Evolutionary conservation across 176 grass and related monocot species (phyloP), one percentile per base, ranked within the genome.

Genomic region (Triticum dicoccoides): DNA sequence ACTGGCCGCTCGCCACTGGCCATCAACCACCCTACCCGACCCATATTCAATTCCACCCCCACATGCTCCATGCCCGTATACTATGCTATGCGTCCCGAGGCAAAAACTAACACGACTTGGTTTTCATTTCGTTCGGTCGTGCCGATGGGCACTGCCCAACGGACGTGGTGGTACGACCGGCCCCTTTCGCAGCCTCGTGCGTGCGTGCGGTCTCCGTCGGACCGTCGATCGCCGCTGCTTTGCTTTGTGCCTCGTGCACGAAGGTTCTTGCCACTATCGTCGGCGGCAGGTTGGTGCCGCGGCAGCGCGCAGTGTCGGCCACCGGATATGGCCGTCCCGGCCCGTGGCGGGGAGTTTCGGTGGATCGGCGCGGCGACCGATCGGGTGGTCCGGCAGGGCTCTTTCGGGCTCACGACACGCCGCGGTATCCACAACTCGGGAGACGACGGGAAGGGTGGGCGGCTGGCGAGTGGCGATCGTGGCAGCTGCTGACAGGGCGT

Each of bases 11-110:
- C 54, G 54, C 65, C 69, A 12, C 69, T 15, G 71, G 24, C 74
- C 78, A 27, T 49, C 89, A 86, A 85, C 90, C 13, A 78, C 82
- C 90, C 71, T 82, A 82, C 78, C 74, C 63, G 41, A 91, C 24
- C 13, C 20, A 62, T 85, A 88, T 91, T 78, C 90, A 86, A 91
- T 91, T 85, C 90, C 90, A 63, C 35, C 49, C 44, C 56, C 90
- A 85, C 89, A 88, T 91, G 89, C n/a, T 69, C 69, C 82, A 84
- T 81, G 4, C 77, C 89, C 85, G 85, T 88, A 81, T 21, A 21
- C 18, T 21, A 59, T 21, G 6, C 54, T 1, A 54, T 54, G 47
- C 47, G 13, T 4, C 74, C 41, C 4, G 51, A 54, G 51, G 0
- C 5, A 73, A n/a, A 21, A 44, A 59, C 18, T 20, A 13, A 14